A percentile compares a stretch with the other conserved stretches of the same genome.
phyloP scores from a whole-genome alignment of 176 grass and related monocot species.

The Urochloa ruziziensis region DNA sequence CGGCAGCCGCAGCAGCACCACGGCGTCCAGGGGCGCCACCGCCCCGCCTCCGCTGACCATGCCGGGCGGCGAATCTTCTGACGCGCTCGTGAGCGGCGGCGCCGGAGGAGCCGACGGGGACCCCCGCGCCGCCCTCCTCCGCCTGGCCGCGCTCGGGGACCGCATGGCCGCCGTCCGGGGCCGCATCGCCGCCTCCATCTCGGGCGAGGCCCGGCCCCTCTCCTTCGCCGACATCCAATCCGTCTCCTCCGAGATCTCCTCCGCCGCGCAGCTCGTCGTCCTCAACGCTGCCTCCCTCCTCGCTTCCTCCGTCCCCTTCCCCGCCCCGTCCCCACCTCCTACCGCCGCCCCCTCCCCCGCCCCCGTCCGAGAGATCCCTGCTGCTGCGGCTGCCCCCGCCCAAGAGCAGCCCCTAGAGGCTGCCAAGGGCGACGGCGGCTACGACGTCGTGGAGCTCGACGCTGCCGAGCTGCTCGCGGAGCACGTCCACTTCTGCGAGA shows the following conservation, averaged over 20 bases:
- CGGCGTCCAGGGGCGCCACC: not conserved
- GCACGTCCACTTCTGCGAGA: conserved; percentile 87
- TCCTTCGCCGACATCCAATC: conserved; percentile 50
- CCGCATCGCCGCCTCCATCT: conserved; percentile 41
- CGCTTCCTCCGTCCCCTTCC: conserved; percentile 45
- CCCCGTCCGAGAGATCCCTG: conserved; percentile 27
- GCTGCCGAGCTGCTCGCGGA: conserved; percentile 78
- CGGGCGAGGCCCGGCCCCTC: conserved; percentile 33
- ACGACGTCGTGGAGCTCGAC: conserved; percentile 86
- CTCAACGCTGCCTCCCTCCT: conserved; percentile 81
- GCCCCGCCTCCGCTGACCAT: not conserved
- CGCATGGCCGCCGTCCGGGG: conserved; percentile 47
- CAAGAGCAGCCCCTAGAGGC: conserved; percentile 26
- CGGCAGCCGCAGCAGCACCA: not conserved
- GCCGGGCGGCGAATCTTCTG: not conserved
- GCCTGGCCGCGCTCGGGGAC: conserved; percentile 43
- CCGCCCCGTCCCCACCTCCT: not conserved
- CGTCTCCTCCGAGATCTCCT: conserved; percentile 80
- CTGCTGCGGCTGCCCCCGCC: not conserved
- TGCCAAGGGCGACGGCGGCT: conserved; percentile 40
- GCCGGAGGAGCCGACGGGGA: conserved; percentile 34
- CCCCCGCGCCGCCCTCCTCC: conserved; percentile 19
- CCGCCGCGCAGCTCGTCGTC: conserved; percentile 71
- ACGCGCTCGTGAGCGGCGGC: not conserved
- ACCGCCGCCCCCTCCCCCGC: not conserved